Base-by-base conservation (phyloP, 192 early-diverging fungal genomes). In the Coemansia sp. region DNA sequence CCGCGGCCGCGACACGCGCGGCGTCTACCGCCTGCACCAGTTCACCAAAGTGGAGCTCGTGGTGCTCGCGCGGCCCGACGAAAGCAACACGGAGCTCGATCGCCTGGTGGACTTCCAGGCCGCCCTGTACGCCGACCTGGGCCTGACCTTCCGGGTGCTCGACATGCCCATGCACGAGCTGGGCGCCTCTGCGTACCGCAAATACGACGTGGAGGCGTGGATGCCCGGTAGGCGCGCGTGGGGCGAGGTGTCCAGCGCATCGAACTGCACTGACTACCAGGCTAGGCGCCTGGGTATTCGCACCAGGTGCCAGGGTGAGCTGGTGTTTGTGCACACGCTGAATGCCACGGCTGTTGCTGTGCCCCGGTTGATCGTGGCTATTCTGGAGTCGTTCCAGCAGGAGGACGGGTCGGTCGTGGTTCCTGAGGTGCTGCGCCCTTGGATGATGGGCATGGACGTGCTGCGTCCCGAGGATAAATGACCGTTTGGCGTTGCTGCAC, bases 151-250 rank as follows among this genome's bases (percentile, higher is more conserved):
- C 69, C 84, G 86, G 51, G 82, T 94, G 9, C 68, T 97, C 41
- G 86, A 93, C 62, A 97, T 97, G 95, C 91, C 95, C 13, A 92
- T 90, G 0, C 79, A 90, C 33, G 95, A 97, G 78, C 69, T 97
- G 37, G 95, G 95, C 30, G 93, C 92, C 10, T 91, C 88, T 43
- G 93, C 95, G 0, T 91, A 88, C 70, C 83, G 87, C 27, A 97
- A 97, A 45, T 90, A 87, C 55, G 95, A 97, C 54, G 92, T 97
- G 55, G 95, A 97, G 69, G 93, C 92, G 24, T 97, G 95, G 95
- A 95, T 97, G 92, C 93, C 95, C 7, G 95, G 92, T 10, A 78
- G 89, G 47, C 78, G 85, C 23, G 71, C 63, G 10, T 80, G 77
- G 77, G 77, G 77, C 37, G 77, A 91, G 80, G 90, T 96, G 39